Percentiles rank a stretch among this genome's conserved stretches.
phyloP scores from a whole-genome alignment of 495 filamentous ascomycete genomes.

The Annulohypoxylon nitens region DNA sequence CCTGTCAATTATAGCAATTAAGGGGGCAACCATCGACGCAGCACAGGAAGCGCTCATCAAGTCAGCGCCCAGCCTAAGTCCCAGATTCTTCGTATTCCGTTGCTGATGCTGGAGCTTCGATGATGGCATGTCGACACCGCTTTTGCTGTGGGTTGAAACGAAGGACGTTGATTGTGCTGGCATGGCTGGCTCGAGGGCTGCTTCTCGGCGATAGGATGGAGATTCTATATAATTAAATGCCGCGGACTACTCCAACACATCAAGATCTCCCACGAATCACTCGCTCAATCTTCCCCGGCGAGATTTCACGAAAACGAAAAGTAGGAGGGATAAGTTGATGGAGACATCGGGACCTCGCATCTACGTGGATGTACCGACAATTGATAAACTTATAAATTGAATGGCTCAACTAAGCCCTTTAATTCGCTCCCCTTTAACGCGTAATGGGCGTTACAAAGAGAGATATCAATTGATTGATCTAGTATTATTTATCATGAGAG shows the following conservation, averaged over 20 bases:
- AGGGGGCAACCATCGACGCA: conserved; percentile 84
- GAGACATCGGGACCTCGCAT: conserved; percentile 33
- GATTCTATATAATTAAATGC: conserved; percentile 19
- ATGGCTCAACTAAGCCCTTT: neutral
- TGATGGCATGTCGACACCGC: conserved; percentile 36
- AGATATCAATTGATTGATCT: conserved; percentile 3
- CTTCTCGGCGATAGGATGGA: conserved; percentile 14
- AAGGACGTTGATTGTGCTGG: conserved; percentile 15
- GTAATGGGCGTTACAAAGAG: conserved; percentile 22
- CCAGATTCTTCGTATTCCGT: conserved; percentile 86
- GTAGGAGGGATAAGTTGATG: conserved; percentile 16
- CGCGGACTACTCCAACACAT: conserved; percentile 6
- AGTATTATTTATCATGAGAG: conserved; percentile 7
- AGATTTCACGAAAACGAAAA: conserved; percentile 29
- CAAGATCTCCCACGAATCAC: conserved; percentile 7
- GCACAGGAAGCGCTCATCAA: conserved; percentile 77
- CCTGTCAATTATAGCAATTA: conserved; percentile 94
- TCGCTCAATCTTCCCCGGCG: conserved; percentile 16
- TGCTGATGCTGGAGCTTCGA: conserved; percentile 45
- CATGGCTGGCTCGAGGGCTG: conserved; percentile 2
- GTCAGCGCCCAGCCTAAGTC: conserved; percentile 78
- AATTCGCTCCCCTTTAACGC: conserved; percentile 9
- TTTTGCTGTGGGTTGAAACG: conserved; percentile 24
- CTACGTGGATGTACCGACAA: neutral
- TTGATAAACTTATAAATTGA: neutral